phyloP scores from a whole-genome alignment of 2,329 filamentous ascomycete species.

The Fusarium poae region DNA sequence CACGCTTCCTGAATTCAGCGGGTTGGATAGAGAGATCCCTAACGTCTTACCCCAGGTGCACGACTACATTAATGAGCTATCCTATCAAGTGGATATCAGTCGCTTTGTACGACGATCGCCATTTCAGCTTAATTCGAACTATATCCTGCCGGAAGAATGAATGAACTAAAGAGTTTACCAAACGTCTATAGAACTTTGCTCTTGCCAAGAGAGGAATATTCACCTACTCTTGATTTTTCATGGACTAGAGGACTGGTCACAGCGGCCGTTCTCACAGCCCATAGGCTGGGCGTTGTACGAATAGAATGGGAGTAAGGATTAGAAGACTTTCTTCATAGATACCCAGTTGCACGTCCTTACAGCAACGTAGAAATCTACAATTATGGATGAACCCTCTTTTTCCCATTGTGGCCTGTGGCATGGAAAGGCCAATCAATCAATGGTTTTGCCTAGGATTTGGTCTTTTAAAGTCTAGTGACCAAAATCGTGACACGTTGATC shows the following conservation, averaged over 20 bases:
- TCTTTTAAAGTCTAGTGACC: not conserved
- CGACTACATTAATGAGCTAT: constrained; percentile 70
- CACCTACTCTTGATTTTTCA: not conserved
- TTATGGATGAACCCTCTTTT: not conserved
- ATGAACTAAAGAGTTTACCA: not conserved
- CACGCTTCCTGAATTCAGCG: constrained; percentile 81
- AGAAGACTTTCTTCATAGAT: constrained; percentile 24
- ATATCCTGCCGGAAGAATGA: constrained; percentile 31
- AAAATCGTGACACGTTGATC: not conserved
- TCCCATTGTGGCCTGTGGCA: not conserved
- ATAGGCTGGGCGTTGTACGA: not conserved
- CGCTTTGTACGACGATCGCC: constrained; percentile 67
- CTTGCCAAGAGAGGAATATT: not conserved
- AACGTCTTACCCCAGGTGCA: constrained; percentile 69
- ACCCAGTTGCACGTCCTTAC: not conserved
- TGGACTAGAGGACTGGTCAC: not conserved
- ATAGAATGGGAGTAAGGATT: not conserved
- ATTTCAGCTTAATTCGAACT: constrained; percentile 58
- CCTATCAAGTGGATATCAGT: constrained; percentile 71
- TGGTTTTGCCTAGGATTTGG: not conserved
- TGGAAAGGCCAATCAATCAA: not conserved
- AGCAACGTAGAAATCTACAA: not conserved
- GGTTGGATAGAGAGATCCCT: constrained; percentile 56
- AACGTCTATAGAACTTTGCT: too few species aligned
- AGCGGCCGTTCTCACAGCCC: not conserved